phyloP scores from a whole-genome alignment of 2,329 filamentous ascomycete species.

The Davidsoniella eucalypti region DNA sequence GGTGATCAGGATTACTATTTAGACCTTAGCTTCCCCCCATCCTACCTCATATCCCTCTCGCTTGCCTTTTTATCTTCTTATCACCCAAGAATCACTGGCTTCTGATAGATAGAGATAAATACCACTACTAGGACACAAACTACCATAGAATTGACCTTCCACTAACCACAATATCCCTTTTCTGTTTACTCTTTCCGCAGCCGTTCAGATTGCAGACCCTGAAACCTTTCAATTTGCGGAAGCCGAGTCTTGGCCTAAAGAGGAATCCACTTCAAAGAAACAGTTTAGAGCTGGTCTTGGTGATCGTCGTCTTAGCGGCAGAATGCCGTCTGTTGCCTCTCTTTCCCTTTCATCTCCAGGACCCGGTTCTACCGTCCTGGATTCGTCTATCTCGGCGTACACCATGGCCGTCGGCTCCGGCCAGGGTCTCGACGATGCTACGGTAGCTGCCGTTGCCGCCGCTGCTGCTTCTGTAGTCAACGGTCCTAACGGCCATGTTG shows the following conservation, averaged over 20 bases:
- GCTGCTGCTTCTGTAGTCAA: neutral
- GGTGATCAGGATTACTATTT: too few species aligned
- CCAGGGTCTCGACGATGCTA: conserved; percentile 17
- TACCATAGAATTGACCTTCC: neutral
- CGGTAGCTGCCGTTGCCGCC: neutral
- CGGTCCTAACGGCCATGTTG: neutral
- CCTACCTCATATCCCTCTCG: neutral
- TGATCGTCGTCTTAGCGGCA: conserved; percentile 27
- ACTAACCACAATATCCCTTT: neutral
- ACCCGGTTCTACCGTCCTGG: neutral
- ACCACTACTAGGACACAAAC: too few species aligned
- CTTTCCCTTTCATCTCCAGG: conserved; percentile 8
- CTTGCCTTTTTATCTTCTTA: neutral
- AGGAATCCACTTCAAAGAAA: conserved; percentile 21
- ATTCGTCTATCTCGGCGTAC: conserved; percentile 5
- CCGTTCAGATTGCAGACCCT: conserved; percentile 43
- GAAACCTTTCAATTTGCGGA: conserved; percentile 14
- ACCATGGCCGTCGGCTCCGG: neutral
- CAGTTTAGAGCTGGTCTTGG: conserved; percentile 21
- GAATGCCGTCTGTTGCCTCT: conserved; percentile 13
- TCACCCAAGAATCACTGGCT: neutral
- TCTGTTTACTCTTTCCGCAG: conserved; percentile 2
- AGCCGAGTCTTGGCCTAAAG: conserved; percentile 12
- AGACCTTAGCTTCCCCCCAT: neutral
- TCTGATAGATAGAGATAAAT: neutral